Base-by-base conservation (phyloP, 192 early-diverging fungal genomes). In the Chytriomyces confervae region DNA sequence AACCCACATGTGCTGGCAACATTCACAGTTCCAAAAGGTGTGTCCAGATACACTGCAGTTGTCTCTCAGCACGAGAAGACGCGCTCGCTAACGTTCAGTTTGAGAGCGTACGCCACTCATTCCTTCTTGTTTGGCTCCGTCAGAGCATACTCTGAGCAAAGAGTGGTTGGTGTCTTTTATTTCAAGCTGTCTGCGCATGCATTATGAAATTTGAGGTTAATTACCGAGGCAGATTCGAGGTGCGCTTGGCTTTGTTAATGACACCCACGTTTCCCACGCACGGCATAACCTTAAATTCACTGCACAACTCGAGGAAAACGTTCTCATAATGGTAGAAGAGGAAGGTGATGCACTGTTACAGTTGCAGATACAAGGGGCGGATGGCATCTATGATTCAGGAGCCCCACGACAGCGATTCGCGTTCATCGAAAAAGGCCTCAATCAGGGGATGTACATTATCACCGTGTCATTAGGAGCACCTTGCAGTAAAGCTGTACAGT, bases 11-110 rank as follows among this genome's bases (percentile, higher is more conserved):
- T 69, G 13, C 43, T 75, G 8, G 67, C 79, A 62, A 60, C 89
- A 16, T 92, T 94, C 72, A 86, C 83, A 62, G 89, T 89, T 2
- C 87, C 91, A 1, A 75, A 82, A 48, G 89, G 89, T 20, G 16
- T 47, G 45, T 84, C 77, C 16, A 69, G 85, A 43, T 93, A 92
- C 78, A 95, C 93, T 0, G 83, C 95, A 75, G 94, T 97, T 13
- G 82, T 95, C 20, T 93, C 92, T 5, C 94, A 96, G 80, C 91
- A 91, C 76, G 86, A 94, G 50, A 93, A 92, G 75, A 82, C 79
- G 2, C 80, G 87, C 68, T 67, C 91, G 18, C 84, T 96, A n/a
- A 88, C 90, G 70, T 96, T 94, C 75, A 92, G 93, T 4, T 77
- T 97, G 64, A 85, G 92, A 50, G 91, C 84, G 1, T 92, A 91